phyloP scores from a whole-genome alignment of 106 monocot genomes.

The Posidonia australis region DNA sequence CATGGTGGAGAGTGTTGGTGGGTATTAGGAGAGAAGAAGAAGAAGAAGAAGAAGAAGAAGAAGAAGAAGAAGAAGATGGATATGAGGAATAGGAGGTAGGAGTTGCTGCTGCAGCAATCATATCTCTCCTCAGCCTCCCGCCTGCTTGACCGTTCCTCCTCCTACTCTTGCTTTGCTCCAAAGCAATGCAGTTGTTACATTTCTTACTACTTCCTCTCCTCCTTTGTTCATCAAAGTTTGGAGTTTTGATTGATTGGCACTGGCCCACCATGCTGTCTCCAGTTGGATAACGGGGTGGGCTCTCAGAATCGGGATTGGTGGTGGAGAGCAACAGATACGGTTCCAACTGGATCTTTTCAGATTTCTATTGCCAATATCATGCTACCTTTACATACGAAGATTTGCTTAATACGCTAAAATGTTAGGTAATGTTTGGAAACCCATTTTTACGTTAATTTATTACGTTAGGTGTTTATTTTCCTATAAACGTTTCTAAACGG shows the following conservation, averaged over 20 bases:
- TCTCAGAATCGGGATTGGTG: constrained; percentile 29
- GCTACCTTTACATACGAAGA: no score
- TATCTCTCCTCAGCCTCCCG: constrained; percentile 3
- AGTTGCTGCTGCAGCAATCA: constrained; percentile 11
- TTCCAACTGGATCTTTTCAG: not conserved
- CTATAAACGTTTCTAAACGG: no score
- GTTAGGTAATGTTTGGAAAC: no score
- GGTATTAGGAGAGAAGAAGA: not conserved
- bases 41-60: not conserved
- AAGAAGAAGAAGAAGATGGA: no score
- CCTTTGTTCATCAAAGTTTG: not conserved
- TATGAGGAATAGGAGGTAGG: not conserved
- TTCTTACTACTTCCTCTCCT: no score
- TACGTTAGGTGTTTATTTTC: no score
- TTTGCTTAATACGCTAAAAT: no score
- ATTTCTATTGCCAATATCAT: not conserved
- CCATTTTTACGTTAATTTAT: no score
- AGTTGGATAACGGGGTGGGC: not conserved
- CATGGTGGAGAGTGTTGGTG: constrained; percentile 2
- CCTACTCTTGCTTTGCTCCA: not conserved
- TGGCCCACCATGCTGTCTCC: not conserved
- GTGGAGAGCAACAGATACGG: constrained; percentile 11
- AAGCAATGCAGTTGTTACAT: not conserved
- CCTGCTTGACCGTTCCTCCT: not conserved
- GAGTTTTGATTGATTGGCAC: not conserved